Evolutionary conservation across 257 asterid species (phyloP).

Genomic region (Vinca minor): DNA sequence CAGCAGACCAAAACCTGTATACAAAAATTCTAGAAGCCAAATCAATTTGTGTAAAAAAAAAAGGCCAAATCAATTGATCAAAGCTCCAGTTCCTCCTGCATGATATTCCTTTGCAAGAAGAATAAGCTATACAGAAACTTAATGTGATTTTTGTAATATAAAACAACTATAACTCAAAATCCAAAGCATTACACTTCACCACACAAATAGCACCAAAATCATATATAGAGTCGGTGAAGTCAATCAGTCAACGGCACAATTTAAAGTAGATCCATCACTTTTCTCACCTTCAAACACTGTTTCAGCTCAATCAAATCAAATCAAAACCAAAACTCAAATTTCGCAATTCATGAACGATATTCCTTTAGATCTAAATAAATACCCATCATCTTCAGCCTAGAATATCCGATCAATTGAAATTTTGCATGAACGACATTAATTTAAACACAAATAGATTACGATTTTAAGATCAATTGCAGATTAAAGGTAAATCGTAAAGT

Average conservation of each 20-base stretch:
- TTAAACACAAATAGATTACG: neutral
- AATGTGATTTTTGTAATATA: neutral
- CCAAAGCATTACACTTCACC: neutral
- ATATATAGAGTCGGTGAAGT: neutral
- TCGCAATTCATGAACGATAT: neutral
- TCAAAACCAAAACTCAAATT: neutral
- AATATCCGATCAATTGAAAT: neutral
- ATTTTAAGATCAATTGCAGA: conserved; percentile 7
- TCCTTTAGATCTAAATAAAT: neutral
- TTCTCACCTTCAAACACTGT: neutral
- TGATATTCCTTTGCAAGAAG: neutral
- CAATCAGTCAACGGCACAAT: neutral
- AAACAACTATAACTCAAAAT: too few relatives aligned
- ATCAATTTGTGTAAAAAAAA: too few relatives aligned
- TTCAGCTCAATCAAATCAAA: neutral
- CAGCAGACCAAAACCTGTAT: neutral
- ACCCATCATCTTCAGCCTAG: neutral
- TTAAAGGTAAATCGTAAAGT: neutral
- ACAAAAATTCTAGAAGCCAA: neutral
- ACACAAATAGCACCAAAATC: neutral
- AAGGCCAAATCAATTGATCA: too few relatives aligned
- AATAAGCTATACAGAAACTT: neutral
- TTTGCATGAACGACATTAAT: neutral
- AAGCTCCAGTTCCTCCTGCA: neutral
- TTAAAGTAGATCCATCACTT: conserved; percentile 4